Evolutionary conservation across 2,329 filamentous ascomycete species (phyloP).

Genomic region (Stemphylium vesicarium): DNA sequence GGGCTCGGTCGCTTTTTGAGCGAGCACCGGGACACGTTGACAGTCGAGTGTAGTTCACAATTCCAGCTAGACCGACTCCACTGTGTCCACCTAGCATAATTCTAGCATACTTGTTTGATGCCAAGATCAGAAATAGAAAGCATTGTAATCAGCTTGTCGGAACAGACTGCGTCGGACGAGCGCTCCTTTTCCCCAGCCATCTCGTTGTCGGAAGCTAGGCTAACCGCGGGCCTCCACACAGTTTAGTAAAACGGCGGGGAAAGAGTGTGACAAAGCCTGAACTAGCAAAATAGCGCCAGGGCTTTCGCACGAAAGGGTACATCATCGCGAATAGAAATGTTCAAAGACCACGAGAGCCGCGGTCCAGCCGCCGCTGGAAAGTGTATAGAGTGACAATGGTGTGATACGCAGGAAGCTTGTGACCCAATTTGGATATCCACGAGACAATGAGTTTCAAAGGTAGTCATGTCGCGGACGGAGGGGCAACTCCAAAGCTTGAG

Average conservation of each 20-base stretch:
- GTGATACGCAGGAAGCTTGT: constrained; percentile 12
- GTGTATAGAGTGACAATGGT: constrained; percentile 16
- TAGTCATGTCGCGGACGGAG: neutral
- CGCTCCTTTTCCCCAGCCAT: constrained; percentile 35
- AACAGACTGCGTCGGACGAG: constrained; percentile 31
- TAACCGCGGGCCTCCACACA: constrained; percentile 15
- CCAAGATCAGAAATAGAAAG: neutral
- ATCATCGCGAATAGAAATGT: constrained; percentile 13
- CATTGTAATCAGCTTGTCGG: constrained; percentile 22
- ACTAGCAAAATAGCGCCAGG: constrained; percentile 24
- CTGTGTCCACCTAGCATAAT: neutral
- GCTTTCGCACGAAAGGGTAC: constrained; percentile 34
- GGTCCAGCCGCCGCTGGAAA: neutral
- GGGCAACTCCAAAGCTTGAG: neutral
- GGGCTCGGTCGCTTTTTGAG: constrained; percentile 47
- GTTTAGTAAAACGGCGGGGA: constrained; percentile 25
- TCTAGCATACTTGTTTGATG: neutral
- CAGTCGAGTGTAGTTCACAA: neutral
- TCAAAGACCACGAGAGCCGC: constrained; percentile 15
- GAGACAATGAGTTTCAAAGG: too few relatives aligned
- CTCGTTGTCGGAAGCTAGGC: constrained; percentile 14
- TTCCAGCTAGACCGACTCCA: constrained; percentile 8
- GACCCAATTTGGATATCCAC: too few relatives aligned
- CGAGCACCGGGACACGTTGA: constrained; percentile 28
- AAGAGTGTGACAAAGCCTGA: constrained; percentile 15